These are phyloP conservation scores for Cladorrhinum sp. DNA, from an alignment of 2,329 filamentous ascomycete species.

Conservation along the genomic window DNA sequence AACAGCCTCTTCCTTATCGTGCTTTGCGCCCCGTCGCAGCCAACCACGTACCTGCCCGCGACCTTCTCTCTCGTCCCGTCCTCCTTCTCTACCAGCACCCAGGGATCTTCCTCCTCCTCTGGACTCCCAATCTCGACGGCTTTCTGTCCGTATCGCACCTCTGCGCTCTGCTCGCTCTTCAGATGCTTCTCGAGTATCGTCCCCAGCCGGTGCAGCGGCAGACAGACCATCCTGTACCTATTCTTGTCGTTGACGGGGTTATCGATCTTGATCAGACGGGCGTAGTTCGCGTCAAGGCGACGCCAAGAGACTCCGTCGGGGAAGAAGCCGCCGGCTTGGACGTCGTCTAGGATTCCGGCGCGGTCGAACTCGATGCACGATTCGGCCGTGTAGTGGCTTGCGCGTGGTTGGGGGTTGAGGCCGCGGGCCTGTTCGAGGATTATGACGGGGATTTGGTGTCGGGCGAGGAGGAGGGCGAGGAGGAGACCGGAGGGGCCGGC, in stretches of 20 bases:
- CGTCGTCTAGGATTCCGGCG: conserved; percentile 31
- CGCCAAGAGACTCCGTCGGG: conserved; percentile 31
- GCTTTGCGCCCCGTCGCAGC: conserved; percentile 19
- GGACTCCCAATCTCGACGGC: conserved; percentile 34
- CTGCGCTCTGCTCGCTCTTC: conserved; percentile 31
- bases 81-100: conserved; percentile 32
- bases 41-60: conserved; percentile 38
- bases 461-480: conserved; percentile 35
- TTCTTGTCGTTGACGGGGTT: conserved; percentile 6
- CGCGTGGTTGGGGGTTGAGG: conserved; percentile 32
- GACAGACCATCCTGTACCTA: conserved; percentile 37
- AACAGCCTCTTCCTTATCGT: neutral
- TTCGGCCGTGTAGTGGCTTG: conserved; percentile 31
- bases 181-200: conserved; percentile 40
- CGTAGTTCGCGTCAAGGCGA: conserved; percentile 22
- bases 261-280: conserved; percentile 19
- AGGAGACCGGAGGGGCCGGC: conserved; percentile 50
- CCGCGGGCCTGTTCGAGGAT: conserved; percentile 29
- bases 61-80: conserved; percentile 20
- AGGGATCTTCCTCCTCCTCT: conserved; percentile 30
- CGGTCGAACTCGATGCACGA: conserved; percentile 28
- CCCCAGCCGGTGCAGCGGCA: conserved; percentile 43
- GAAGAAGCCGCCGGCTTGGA: conserved; percentile 25
- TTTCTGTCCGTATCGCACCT: conserved; percentile 39
- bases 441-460: conserved; percentile 26